Percentiles rank a stretch among this genome's conserved stretches.
Evolutionary conservation across 805 yeast species (phyloP).

Genomic region (Saturnispora kantuleensis): DNA sequence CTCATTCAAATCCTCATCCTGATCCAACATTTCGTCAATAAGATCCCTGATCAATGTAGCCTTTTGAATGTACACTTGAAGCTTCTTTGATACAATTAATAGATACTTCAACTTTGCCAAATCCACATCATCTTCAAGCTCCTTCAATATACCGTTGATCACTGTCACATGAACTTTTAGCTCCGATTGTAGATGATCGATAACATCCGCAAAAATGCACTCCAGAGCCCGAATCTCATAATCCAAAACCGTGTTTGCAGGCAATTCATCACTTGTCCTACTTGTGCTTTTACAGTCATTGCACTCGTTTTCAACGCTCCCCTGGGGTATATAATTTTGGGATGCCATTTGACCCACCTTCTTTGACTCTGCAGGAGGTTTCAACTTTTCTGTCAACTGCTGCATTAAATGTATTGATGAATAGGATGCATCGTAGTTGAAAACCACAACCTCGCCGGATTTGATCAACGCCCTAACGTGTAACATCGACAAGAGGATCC

Average conservation of each 20-base stretch:
- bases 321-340: no score
- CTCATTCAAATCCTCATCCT: conserved; percentile 78
- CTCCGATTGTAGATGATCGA: conserved; percentile 72
- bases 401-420: conserved; percentile 36
- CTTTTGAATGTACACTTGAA: conserved; percentile 77
- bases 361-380: conserved; percentile 11
- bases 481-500: conserved; percentile 38
- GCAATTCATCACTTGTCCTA: not conserved
- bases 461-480: conserved; percentile 45
- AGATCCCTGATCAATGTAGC: conserved; percentile 73
- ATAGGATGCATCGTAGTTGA: conserved; percentile 36
- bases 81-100: conserved; percentile 74
- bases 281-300: conserved; percentile 8
- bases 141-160: conserved; percentile 60
- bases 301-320: not conserved
- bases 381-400: conserved; percentile 32
- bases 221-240: conserved; percentile 90
- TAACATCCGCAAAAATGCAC: conserved; percentile 71
- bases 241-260: conserved; percentile 34
- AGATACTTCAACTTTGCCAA: conserved; percentile 68
- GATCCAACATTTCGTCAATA: conserved; percentile 75
- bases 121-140: conserved; percentile 75
- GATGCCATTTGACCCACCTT: no score
- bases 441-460: conserved; percentile 42
- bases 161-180: conserved; percentile 76